Conservation (phyloP, 805 yeast species). For the Myxozyma melibiosi region DNA sequence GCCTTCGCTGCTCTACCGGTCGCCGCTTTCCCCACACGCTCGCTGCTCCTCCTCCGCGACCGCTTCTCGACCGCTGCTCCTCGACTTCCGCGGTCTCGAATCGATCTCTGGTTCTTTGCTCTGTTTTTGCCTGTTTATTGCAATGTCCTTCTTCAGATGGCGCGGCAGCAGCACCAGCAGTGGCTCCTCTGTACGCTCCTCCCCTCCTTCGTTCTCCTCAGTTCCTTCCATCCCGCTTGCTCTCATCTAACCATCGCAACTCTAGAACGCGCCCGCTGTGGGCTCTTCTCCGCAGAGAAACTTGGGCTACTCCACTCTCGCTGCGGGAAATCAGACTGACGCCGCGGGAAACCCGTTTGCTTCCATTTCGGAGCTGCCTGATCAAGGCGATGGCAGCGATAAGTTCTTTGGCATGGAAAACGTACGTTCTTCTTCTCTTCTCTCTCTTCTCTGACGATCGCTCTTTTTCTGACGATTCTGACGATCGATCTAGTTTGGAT, state of each 20-base stretch:
- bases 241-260: neutral
- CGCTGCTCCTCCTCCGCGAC: too few species aligned
- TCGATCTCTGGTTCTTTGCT: neutral
- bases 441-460: neutral
- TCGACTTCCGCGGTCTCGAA: neutral
- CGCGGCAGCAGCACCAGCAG: slow-evolving; percentile 23
- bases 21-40: slow-evolving; percentile 6
- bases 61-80: too few species aligned
- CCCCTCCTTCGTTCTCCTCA: neutral
- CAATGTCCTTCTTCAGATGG: slow-evolving; percentile 30
- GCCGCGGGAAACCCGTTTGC: neutral
- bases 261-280: too few species aligned
- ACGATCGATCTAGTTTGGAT: slow-evolving; percentile 51
- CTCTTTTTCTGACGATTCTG: neutral
- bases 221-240: neutral
- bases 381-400: slow-evolving; percentile 30
- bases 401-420: slow-evolving; percentile 50
- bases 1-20: too few species aligned
- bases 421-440: slow-evolving; percentile 13
- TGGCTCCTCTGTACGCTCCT: slow-evolving; percentile 3
- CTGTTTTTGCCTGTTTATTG: neutral
- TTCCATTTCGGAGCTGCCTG: slow-evolving; percentile 5
- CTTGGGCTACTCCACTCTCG: neutral
- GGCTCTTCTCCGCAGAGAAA: neutral
- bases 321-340: neutral